Conservation (phyloP, 1,284 basidiomycete genomes). For the Microbotryomycetes sp. region DNA sequence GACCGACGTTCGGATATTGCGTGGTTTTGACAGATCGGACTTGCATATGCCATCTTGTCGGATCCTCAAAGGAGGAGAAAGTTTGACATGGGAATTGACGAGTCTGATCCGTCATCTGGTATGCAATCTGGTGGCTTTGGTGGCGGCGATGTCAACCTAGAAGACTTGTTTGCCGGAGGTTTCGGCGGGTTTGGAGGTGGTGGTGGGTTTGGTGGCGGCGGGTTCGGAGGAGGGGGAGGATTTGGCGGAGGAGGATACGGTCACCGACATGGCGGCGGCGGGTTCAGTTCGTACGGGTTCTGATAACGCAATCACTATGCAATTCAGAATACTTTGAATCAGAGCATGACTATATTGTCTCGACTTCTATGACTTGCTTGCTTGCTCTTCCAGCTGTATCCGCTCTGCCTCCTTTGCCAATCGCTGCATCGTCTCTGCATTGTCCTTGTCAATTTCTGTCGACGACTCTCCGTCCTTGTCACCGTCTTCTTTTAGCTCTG, state of each 20-base stretch:
- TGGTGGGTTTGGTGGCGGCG: background rate
- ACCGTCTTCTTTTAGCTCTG: background rate
- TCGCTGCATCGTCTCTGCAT: slow-evolving; percentile 6
- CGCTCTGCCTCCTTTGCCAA: slow-evolving; percentile 19
- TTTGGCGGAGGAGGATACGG: slow-evolving; percentile 2
- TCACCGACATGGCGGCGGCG: slow-evolving; percentile 3
- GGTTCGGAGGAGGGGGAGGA: slow-evolving; percentile 3
- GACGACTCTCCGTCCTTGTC: slow-evolving; percentile 1
- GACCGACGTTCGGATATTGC: background rate
- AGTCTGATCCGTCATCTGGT: slow-evolving; percentile 16
- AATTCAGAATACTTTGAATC: too few species aligned
- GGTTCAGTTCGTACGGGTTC: slow-evolving; percentile 13
- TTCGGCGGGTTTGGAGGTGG: background rate
- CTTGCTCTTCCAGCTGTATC: slow-evolving; percentile 22
- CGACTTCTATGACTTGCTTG: too few species aligned
- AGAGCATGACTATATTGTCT: too few species aligned
- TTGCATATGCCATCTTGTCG: slow-evolving; percentile 67
- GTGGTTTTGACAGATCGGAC: slow-evolving; percentile 11
- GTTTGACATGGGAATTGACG: slow-evolving; percentile 36
- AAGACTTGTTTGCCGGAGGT: background rate
- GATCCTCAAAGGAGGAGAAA: slow-evolving; percentile 60
- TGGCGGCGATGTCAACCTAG: slow-evolving; percentile 2
- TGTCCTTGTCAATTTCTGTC: background rate
- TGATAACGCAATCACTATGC: too few species aligned
- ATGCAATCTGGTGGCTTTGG: slow-evolving; percentile 9